A percentile compares a stretch with the other conserved stretches of the same genome.
Evolutionary conservation across 2,329 filamentous ascomycete genomes (phyloP).

Genomic region (Didymella segeticola): DNA sequence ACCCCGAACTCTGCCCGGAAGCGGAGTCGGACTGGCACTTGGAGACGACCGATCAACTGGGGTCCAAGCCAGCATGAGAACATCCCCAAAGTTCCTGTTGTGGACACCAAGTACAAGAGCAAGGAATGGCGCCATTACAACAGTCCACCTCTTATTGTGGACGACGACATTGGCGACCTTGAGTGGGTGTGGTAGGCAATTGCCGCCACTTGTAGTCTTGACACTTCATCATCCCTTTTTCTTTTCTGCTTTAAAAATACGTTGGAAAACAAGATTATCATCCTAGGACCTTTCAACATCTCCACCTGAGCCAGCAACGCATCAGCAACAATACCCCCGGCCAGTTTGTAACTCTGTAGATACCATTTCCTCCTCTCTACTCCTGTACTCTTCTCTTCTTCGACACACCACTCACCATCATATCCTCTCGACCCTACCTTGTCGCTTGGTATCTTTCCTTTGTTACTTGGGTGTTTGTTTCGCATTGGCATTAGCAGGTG

Average conservation of each 20-base stretch:
- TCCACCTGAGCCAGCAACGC: conserved; percentile 20
- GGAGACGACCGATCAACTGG: conserved; percentile 46
- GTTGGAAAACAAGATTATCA: conserved; percentile 34
- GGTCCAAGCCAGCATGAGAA: conserved; percentile 47
- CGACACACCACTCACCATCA: conserved; percentile 20
- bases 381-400: conserved; percentile 20
- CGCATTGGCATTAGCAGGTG: conserved; percentile 26
- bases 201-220: conserved; percentile 66
- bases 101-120: conserved; percentile 53
- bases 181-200: conserved; percentile 95
- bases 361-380: conserved; percentile 46
- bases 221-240: conserved; percentile 47
- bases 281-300: conserved; percentile 27
- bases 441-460: conserved; percentile 45
- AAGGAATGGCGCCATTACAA: conserved; percentile 59
- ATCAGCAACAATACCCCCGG: conserved; percentile 26
- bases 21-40: conserved; percentile 49
- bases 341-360: conserved; percentile 49
- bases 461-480: conserved; percentile 36
- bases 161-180: conserved; percentile 77
- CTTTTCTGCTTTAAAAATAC: conserved; percentile 29
- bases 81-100: conserved; percentile 40
- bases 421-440: conserved; percentile 29
- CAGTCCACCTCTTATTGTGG: conserved; percentile 27
- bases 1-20: conserved; percentile 46